Evolutionary conservation across 495 filamentous ascomycete species (phyloP).

Genomic region (Echria macrotheca): DNA sequence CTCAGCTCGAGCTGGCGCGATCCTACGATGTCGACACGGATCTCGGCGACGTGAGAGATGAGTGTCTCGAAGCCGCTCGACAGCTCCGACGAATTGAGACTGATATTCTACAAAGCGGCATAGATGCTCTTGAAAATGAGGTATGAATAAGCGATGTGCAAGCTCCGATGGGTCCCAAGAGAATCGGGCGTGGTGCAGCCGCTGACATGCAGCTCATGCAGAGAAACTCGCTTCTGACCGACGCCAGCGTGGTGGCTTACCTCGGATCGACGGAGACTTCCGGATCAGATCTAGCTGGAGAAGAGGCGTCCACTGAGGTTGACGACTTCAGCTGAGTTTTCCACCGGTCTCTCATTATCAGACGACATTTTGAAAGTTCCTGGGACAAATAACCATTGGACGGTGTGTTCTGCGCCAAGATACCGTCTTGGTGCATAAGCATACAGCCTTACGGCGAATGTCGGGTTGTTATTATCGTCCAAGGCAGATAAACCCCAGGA

Average conservation of each 20-base stretch:
- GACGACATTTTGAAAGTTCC: too few relatives aligned
- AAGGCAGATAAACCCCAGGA: too few relatives aligned
- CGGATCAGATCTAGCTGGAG: constrained; percentile 28
- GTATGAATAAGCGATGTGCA: constrained; percentile 36
- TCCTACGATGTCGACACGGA: background rate
- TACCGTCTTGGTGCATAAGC: too few relatives aligned
- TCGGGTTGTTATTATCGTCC: too few relatives aligned
- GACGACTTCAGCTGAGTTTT: constrained; percentile 42
- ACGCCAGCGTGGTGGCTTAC: constrained; percentile 39
- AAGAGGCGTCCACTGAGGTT: constrained; percentile 38
- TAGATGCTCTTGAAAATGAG: constrained; percentile 53
- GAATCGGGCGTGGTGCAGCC: too few relatives aligned
- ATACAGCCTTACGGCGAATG: too few relatives aligned
- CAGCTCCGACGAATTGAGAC: constrained; percentile 55
- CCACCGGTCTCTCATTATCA: background rate
- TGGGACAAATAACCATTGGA: too few relatives aligned
- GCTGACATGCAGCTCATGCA: constrained; percentile 28
- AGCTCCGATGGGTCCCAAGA: too few relatives aligned
- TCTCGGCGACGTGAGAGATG: constrained; percentile 21
- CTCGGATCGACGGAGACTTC: constrained; percentile 37
- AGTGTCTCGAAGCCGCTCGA: constrained; percentile 34
- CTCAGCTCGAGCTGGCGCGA: constrained; percentile 49
- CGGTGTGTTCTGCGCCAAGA: too few relatives aligned
- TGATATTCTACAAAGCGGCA: constrained; percentile 49
- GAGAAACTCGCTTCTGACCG: constrained; percentile 30